These are phyloP conservation scores for Blechomonas ayalai DNA, from an alignment of 208 protist genomes.

Conservation along the genomic window DNA sequence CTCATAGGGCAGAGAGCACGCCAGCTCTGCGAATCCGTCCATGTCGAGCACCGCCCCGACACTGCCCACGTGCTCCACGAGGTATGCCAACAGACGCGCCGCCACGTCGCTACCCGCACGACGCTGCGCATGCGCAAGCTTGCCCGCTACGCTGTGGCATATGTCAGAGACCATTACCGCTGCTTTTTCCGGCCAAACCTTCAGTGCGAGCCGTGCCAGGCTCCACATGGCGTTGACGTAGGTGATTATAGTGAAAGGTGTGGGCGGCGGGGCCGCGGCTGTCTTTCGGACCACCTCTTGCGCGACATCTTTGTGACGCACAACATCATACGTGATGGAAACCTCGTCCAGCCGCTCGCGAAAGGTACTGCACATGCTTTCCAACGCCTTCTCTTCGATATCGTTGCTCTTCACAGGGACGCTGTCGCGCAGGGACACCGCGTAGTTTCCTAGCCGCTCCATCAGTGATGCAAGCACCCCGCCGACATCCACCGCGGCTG, in stretches of 20 bases:
- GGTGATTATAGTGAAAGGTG: slow-evolving; percentile 22
- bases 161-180: slow-evolving; percentile 16
- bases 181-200: slow-evolving; percentile 8
- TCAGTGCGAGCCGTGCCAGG: slow-evolving; percentile 15
- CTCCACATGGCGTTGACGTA: slow-evolving; percentile 40
- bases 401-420: slow-evolving; percentile 3
- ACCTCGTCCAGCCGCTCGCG: slow-evolving; percentile 29
- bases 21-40: slow-evolving; percentile 42
- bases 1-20: slow-evolving; percentile 49
- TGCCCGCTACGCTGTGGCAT: slow-evolving; percentile 20
- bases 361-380: slow-evolving; percentile 45
- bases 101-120: slow-evolving; percentile 15
- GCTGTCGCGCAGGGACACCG: slow-evolving; percentile 26
- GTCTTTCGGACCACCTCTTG: slow-evolving; percentile 24
- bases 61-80: no score
- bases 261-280: slow-evolving; percentile 13
- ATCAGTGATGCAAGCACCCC: slow-evolving; percentile 82
- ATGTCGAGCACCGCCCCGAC: slow-evolving; percentile 66
- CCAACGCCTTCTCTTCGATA: slow-evolving; percentile 27
- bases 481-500: slow-evolving; percentile 87
- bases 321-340: slow-evolving; percentile 16
- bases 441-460: slow-evolving; percentile 83
- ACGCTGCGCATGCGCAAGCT: slow-evolving; percentile 12
- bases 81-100: slow-evolving; percentile 8
- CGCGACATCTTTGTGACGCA: slow-evolving; percentile 1